Base-by-base conservation (phyloP, 148 eudicot genomes). In the Vaccinium macrocarpon region DNA sequence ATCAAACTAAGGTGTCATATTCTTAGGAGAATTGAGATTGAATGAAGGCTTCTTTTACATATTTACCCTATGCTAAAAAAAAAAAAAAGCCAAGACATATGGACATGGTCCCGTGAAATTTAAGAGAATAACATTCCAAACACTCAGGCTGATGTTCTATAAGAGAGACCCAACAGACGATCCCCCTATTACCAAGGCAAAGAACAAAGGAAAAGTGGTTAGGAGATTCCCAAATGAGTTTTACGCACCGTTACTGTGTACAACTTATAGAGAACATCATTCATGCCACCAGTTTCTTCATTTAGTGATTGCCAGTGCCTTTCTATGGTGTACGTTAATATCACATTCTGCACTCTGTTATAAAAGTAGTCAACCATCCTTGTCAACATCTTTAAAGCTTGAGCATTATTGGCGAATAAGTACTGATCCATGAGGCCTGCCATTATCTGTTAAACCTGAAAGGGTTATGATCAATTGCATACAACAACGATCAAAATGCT, bases 281-380 rank as follows among this genome's bases (percentile, higher is more conserved):
- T 95, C 98, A 97, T 97, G 90, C 98, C 99, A 48, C 98, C 98
- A 51, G 93, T 89, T 91, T 97, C 99, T 88, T 93, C 96, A 85
- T 97, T 97, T 64, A 92, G 81, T 49, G 97, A 90, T 21, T 42
- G 15, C 92, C 92, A 97, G 78, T 95, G 99, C 81, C 93, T 89
- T 86, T 92, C 93, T 23, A 97, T 86, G 4, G 86, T 89, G 91
- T 92, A 90, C 38, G 85, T 90, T 35, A 18, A 35, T 81, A 97
- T 90, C 50, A 97, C 98, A 80, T 88, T 95, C 74, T 90, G 96
- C 32, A 95, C 98, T 11, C 98, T 95, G 14, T 85, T 89, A 87
- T 92, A 91, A 87, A 95, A 94, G 83, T 97, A 97, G 55, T 94
- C 92, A 16, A 89, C 99, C 98, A 97, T 97, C 91, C 87, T 82